phyloP scores from a whole-genome alignment of 352 stramenopile species.

The Globisporangium irregulare region DNA sequence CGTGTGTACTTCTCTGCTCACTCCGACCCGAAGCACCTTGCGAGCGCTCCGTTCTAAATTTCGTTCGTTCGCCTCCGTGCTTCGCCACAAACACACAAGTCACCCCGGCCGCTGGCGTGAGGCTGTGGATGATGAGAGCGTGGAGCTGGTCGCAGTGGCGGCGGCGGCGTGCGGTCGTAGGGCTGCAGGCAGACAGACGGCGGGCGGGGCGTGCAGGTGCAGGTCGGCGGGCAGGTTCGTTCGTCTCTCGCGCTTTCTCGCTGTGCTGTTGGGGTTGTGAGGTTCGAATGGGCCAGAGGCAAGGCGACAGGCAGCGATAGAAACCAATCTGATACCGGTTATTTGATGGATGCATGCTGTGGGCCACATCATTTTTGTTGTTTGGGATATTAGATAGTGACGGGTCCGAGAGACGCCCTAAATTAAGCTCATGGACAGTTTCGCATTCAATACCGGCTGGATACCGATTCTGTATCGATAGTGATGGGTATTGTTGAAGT shows the following conservation, averaged over 20 bases:
- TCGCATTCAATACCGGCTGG: neutral
- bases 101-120: neutral
- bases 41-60: constrained; percentile 1
- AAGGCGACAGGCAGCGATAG: neutral
- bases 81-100: neutral
- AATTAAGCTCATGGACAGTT: no score
- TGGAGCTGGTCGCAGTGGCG: no score
- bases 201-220: no score
- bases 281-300: neutral
- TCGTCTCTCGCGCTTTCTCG: neutral
- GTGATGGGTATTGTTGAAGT: constrained; percentile 3
- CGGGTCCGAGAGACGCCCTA: no score
- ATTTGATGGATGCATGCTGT: neutral
- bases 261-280: neutral
- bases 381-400: no score
- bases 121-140: neutral
- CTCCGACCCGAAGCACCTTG: neutral
- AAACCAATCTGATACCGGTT: neutral
- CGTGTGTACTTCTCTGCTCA: neutral
- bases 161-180: neutral
- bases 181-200: neutral
- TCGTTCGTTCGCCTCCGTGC: neutral
- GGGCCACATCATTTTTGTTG: neutral
- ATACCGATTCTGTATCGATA: neutral
- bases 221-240: neutral